Evolutionary conservation across 1,284 basidiomycete genomes (phyloP).

Genomic region (Rhodotorula sp.): DNA sequence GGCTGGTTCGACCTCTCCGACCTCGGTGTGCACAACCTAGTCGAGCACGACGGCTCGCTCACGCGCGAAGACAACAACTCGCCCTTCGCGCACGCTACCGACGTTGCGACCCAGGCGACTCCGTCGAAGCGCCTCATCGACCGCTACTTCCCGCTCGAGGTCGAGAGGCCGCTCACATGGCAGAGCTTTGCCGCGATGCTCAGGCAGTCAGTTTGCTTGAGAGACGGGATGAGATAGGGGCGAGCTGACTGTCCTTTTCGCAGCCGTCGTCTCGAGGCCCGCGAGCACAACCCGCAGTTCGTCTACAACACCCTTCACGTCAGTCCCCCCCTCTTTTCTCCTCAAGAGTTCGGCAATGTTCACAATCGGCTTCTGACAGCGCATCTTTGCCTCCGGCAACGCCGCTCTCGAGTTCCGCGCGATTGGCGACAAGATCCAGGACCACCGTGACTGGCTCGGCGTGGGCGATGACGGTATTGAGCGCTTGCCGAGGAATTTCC

Average conservation of each 20-base stretch:
- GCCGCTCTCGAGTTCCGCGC: neutral
- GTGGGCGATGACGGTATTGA: conserved; percentile 6
- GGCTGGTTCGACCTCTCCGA: conserved; percentile 24
- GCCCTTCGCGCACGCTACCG: conserved; percentile 8
- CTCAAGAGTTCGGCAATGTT: too few relatives aligned
- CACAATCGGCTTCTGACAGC: neutral
- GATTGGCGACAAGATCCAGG: conserved; percentile 5
- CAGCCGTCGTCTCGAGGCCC: conserved; percentile 16
- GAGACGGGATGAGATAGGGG: too few relatives aligned
- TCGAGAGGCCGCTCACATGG: conserved; percentile 7
- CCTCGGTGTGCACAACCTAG: conserved; percentile 16
- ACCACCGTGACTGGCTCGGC: conserved; percentile 19
- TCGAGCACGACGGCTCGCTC: conserved; percentile 27
- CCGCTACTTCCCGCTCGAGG: conserved; percentile 12
- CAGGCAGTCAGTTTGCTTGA: neutral
- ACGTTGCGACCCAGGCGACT: conserved; percentile 7
- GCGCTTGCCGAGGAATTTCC: neutral
- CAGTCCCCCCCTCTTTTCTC: neutral
- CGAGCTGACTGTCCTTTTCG: neutral
- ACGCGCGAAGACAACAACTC: conserved; percentile 17
- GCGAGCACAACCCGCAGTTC: conserved; percentile 19
- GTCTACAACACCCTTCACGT: neutral
- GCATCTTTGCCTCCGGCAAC: conserved; percentile 20
- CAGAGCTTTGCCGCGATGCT: conserved; percentile 12
- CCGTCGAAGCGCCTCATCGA: conserved; percentile 25